Conservation (phyloP, 1,284 basidiomycete genomes). For the Mycena sp. region DNA sequence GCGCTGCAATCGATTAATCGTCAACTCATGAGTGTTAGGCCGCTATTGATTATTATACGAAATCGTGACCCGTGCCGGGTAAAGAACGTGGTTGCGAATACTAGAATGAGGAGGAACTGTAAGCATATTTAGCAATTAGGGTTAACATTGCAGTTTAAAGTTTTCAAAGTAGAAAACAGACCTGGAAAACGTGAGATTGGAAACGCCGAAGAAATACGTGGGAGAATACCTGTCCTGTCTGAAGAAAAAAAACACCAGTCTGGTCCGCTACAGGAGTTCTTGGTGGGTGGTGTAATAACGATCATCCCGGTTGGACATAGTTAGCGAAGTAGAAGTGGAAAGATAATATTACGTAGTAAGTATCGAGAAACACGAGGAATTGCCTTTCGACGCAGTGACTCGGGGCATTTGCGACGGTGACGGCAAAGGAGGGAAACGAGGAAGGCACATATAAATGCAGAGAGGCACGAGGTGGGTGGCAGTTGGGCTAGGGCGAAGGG, state of each 20-base stretch:
- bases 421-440: constrained; percentile 51
- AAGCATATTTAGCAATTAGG: too few species aligned
- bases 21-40: too few species aligned
- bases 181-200: too few species aligned
- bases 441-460: too few species aligned
- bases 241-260: constrained; percentile 71
- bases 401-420: constrained; percentile 37
- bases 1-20: too few species aligned
- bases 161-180: too few species aligned
- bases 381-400: too few species aligned
- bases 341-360: constrained; percentile 62
- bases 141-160: constrained; percentile 45
- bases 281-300: constrained; percentile 38
- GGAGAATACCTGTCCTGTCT: constrained; percentile 56
- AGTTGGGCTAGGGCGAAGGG: constrained; percentile 42
- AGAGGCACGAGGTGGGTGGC: constrained; percentile 60
- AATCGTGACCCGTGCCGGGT: too few species aligned
- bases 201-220: too few species aligned
- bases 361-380: constrained; percentile 54
- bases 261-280: constrained; percentile 69
- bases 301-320: constrained; percentile 56
- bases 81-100: too few species aligned
- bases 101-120: too few species aligned
- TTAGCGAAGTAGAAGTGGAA: constrained; percentile 49
- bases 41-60: too few species aligned